Conservation (phyloP, 805 yeast species). For the Millerozyma acaciae region DNA sequence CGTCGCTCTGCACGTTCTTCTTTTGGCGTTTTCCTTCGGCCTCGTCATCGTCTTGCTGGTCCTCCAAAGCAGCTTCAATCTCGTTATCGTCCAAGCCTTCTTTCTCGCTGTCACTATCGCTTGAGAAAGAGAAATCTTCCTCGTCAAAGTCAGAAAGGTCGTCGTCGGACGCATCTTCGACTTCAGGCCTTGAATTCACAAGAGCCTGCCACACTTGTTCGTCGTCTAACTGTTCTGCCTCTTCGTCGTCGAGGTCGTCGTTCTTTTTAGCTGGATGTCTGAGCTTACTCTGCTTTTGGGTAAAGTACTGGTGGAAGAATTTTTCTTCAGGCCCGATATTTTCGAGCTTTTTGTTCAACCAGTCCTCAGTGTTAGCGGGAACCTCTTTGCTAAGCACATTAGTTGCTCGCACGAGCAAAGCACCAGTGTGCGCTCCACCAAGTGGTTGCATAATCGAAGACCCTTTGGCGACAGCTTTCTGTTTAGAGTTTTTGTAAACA, state of each 20-base stretch:
- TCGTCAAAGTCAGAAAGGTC: conserved; percentile 31
- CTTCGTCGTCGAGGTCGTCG: conserved; percentile 31
- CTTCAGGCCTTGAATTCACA: conserved; percentile 69
- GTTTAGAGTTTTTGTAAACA: conserved; percentile 89
- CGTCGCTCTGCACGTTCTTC: not conserved
- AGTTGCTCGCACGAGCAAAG: conserved; percentile 65
- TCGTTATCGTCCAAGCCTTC: conserved; percentile 24
- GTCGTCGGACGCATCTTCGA: conserved; percentile 45
- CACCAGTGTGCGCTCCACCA: conserved; percentile 76
- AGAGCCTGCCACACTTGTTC: conserved; percentile 80
- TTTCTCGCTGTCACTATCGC: conserved; percentile 42
- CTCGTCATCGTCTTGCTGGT: conserved; percentile 20
- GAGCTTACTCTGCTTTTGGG: conserved; percentile 47
- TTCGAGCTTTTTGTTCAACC: conserved; percentile 62
- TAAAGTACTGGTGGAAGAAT: conserved; percentile 84
- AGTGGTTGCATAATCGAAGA: conserved; percentile 96
- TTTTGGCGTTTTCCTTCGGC: conserved; percentile 8
- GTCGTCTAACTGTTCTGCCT: conserved; percentile 50
- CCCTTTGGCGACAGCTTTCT: conserved; percentile 71
- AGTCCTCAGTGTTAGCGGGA: conserved; percentile 82
- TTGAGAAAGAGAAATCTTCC: conserved; percentile 37
- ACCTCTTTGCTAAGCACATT: conserved; percentile 35
- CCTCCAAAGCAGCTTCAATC: conserved; percentile 24
- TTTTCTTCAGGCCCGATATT: conserved; percentile 82
- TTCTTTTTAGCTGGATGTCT: conserved; percentile 17